Base-by-base conservation (phyloP, 1,284 basidiomycete genomes). In the Ustilago xerochloae region DNA sequence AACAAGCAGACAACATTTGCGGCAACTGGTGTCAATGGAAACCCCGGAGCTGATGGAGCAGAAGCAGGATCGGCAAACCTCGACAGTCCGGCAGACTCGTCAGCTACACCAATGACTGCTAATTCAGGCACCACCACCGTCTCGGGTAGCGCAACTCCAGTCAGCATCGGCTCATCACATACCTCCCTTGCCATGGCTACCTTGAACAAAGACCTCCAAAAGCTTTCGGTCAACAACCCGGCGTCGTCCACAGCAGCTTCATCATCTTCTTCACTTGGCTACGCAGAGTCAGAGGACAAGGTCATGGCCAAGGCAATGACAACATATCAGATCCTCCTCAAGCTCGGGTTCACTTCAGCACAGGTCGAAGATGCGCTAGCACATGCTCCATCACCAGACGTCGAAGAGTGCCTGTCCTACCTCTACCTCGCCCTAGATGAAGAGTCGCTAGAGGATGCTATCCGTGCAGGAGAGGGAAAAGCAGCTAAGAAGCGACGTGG, bases 351-450 rank as follows among this genome's bases (percentile, higher is more conserved):
- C 84, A 85, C 88, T 0, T 89, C 92, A 71, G 87, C 87, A 8
- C 87, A 90, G 62, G 90, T 94, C 9, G 87, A 89, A 54, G 87
- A 90, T 66, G 94, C 93, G 74, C 84, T 97, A 15, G 85, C 85
- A 86, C 20, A 90, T 38, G 85, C 87, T 32, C 89, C 85, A 2
- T 81, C 90, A 1, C 86, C 92, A 18, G 92, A 94, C 7, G 87
- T 97, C 39, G 94, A 97, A 20, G 92, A 95, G 59, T 94, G 92
- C n/a, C 88, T 93, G 59, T 92, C 80, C 1, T 81, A 74, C 29
- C 79, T 84, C 32, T 65, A 75, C 32, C 61, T 77, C 7, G 43
- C 49, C 0, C 61, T 82, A 9, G 74, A 68, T 8, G 89, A 92
- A 57, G 90, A 90, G 2, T 90, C 88, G 63, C 67, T 87, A 35